Base-by-base conservation (phyloP, 2,329 filamentous ascomycete species). In the Neopestalotiopsis sp. region DNA sequence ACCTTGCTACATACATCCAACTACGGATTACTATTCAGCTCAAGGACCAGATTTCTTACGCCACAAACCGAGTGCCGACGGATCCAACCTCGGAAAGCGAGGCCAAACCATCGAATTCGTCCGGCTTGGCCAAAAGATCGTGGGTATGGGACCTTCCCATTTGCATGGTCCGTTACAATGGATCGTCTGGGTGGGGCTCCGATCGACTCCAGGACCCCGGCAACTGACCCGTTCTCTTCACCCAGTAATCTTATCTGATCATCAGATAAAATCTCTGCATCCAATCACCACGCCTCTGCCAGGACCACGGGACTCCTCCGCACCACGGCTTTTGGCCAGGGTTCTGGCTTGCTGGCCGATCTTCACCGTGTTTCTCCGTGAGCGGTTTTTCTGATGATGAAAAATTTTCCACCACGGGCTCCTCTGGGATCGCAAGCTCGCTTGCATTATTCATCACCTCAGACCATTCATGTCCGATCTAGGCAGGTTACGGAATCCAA, bases 241-340 rank as follows among this genome's bases (percentile, higher is more conserved):
- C 65, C 62, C 49, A 68, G 63, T 67, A 71, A 81, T 81, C 84
- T 86, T 86, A 86, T 86, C 84, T 84, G 85, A 87, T 86, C 79
- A 86, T 85, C 84, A 83, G 84, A 85, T 86, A 84, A 72, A 69
- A 67, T 60, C n/a, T 67, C 56, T 60, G n/a, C 56, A 30, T 38
- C 65, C 65, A 67, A 67, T 67, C 65, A 60, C 38, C 49, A 56
- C n/a, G 17, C 30, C 14, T 34, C 28, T n/a, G 28, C n/a, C 10
- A 34, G 32, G 59, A 62, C 59, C 28, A 62, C 34, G 59, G 32
- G 32, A 62, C 59, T 38, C n/a, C 32, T 62, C 57, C 45, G 34
- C 59, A 62, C 28, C 59, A 4, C 17, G 30, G 13, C 28, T 13
- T 17, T 24, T 30, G 59, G n/a, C 59, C 30, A 62, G 59, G 30